phyloP scores from a whole-genome alignment of 345 rosid species.

The Cardamine resedifolia region DNA sequence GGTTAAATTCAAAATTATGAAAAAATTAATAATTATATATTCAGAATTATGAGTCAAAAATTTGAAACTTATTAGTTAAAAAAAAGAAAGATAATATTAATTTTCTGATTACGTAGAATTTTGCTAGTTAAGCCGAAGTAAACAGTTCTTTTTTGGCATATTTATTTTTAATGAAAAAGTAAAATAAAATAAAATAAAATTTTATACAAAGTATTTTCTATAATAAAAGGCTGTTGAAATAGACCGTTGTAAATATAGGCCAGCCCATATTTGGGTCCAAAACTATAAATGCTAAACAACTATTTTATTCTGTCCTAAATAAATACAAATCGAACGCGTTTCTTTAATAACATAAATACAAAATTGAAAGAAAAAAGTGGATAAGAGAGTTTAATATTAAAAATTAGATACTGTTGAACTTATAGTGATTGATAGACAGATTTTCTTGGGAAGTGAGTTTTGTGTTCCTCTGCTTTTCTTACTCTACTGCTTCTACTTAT shows the following conservation, averaged over 20 bases:
- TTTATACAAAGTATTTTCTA: not conserved
- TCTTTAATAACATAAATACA: not conserved
- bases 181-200: not conserved
- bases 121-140: not conserved
- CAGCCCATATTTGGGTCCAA: constrained; percentile 25
- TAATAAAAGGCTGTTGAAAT: constrained; percentile 6
- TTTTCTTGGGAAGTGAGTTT: constrained; percentile 27
- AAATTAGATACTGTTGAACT: constrained; percentile 18
- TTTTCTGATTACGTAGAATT: not conserved
- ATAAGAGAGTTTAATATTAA: constrained; percentile 3
- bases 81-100: not conserved
- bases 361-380: not conserved
- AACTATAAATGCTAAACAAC: constrained; percentile 23
- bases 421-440: constrained; percentile 21
- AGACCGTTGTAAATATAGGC: constrained; percentile 22
- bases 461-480: constrained; percentile 32
- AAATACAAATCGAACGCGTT: not conserved
- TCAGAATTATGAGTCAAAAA: not conserved
- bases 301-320: not conserved
- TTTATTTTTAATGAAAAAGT: not conserved
- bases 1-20: not conserved
- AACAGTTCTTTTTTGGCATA: not conserved
- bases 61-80: not conserved
- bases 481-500: constrained; percentile 27
- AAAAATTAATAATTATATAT: not conserved